phyloP scores from a whole-genome alignment of 2,329 filamentous ascomycete genomes.

The Beauveria scarabaeidicola region DNA sequence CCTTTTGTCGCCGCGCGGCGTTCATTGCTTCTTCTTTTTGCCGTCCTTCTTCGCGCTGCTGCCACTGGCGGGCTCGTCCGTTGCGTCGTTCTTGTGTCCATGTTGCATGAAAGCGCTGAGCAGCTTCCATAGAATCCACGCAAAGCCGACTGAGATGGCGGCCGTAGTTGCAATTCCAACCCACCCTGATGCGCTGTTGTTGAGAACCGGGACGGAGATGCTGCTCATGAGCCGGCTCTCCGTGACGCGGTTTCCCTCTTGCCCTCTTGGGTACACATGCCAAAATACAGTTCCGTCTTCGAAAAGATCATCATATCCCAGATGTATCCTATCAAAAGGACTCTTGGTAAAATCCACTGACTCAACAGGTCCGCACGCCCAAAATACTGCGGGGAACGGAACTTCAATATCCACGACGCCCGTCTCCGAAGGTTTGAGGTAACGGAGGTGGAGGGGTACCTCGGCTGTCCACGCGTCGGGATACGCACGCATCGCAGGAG shows the following conservation, averaged over 20 bases:
- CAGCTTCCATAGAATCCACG: slow-evolving; percentile 61
- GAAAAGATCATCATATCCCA: slow-evolving; percentile 84
- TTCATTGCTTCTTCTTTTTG: slow-evolving; percentile 19
- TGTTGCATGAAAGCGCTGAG: slow-evolving; percentile 22
- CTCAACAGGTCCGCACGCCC: slow-evolving; percentile 68
- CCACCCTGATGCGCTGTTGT: slow-evolving; percentile 39
- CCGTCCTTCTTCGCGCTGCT: neutral
- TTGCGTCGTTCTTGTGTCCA: neutral
- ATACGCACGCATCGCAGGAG: slow-evolving; percentile 32
- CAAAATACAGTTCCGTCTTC: slow-evolving; percentile 72
- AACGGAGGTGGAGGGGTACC: slow-evolving; percentile 80
- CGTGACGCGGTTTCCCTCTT: slow-evolving; percentile 18
- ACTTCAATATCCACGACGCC: slow-evolving; percentile 50
- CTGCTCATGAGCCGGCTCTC: slow-evolving; percentile 39
- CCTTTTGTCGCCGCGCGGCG: neutral
- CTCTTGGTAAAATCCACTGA: slow-evolving; percentile 62
- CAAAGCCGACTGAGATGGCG: slow-evolving; percentile 54
- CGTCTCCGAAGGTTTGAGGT: slow-evolving; percentile 54
- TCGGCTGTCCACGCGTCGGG: slow-evolving; percentile 51
- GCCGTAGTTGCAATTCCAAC: slow-evolving; percentile 48
- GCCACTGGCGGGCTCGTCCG: neutral
- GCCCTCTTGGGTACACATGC: slow-evolving; percentile 52
- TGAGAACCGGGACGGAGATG: slow-evolving; percentile 58
- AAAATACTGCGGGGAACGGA: slow-evolving; percentile 80
- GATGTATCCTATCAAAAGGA: slow-evolving; percentile 74